Base-by-base conservation (phyloP, 305 asterid species). In the Ruellia speciosa region DNA sequence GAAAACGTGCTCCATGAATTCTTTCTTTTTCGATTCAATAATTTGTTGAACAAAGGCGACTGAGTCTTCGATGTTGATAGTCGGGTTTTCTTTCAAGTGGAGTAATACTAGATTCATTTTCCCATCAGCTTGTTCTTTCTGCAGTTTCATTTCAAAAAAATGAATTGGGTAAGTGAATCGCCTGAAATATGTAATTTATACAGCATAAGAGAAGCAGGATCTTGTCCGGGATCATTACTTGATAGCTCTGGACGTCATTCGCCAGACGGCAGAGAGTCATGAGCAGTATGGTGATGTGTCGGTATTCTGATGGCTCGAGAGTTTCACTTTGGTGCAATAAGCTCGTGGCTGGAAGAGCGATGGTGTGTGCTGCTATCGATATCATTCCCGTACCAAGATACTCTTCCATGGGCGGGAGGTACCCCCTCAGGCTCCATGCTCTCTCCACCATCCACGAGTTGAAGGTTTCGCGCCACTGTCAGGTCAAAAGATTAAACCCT, bases 401-500 rank as follows among this genome's bases (percentile, higher is more conserved):
- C 35, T 82, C 78, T n/a, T 76, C 69, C 72, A 60, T 62, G 24
- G 87, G 59, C 0, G 90, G 84, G 11, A 49, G 8, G 18, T 74
- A 52, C 24, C 84, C 85, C 0, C 60, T 50, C 2, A 17, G 17
- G 31, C 90, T 78, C 94, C 94, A 82, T 2, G 34, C 39, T 20
- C 65, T 79, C 72, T 82, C 93, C 63, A 52, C 73, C 82, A 83
- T 66, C 93, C 90, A 82, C 5, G 94, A 31, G 1, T 0, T n/a
- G 59, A 85, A 85, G 13, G 86, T 73, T 69, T 76, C 87, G 2
- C 72, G 24, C 94, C 90, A 85, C 90, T 78, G 28, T 56, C 34
- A 20, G 0, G 16, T 14, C 28, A 49, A 16, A 45, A 60, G 49
- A 9, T 1, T 7, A 10, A 37, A 10, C 12, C 6, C 12, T 6